Conservation (phyloP, 148 eudicot species). For the Arbutus unedo region DNA sequence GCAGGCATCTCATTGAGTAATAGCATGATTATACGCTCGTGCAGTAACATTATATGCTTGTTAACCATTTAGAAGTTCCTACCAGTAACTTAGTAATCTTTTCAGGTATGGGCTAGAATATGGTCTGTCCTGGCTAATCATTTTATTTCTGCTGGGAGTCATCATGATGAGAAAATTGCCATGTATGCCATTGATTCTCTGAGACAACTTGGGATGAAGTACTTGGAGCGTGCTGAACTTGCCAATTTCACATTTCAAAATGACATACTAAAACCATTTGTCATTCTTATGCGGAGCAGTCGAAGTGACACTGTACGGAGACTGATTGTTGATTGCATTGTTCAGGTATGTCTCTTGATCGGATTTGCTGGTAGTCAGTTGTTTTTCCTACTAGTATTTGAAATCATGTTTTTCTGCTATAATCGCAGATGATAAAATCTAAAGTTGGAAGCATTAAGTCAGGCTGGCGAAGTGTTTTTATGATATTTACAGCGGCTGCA, state of each 20-base stretch:
- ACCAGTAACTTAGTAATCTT: slow-evolving; percentile 11
- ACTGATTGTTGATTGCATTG: slow-evolving; percentile 96
- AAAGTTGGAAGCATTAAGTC: slow-evolving; percentile 98
- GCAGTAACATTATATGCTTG: not conserved
- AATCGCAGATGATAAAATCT: slow-evolving; percentile 86
- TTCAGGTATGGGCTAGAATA: slow-evolving; percentile 99
- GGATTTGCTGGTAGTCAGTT: not conserved
- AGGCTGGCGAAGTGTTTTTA: slow-evolving; percentile 98
- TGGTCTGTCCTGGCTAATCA: slow-evolving; percentile 96
- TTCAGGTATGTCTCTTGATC: slow-evolving; percentile 60
- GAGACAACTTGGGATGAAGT: slow-evolving; percentile 95
- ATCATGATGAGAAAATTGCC: slow-evolving; percentile 95
- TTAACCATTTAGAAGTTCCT: slow-evolving; percentile 11
- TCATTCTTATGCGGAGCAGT: slow-evolving; percentile 88
- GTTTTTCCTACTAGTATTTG: slow-evolving; percentile 9
- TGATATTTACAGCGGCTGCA: slow-evolving; percentile 98
- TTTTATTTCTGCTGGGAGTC: slow-evolving; percentile 98
- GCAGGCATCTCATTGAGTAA: not conserved
- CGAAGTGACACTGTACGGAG: slow-evolving; percentile 81
- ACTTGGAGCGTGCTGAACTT: slow-evolving; percentile 91
- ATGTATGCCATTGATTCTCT: slow-evolving; percentile 98
- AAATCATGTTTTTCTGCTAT: slow-evolving; percentile 9
- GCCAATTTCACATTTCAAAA: slow-evolving; percentile 95
- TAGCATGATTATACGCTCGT: not conserved
- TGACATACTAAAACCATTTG: slow-evolving; percentile 96